Evolutionary conservation across 345 rosid genomes (phyloP).

Genomic region (Populus pruinosa): DNA sequence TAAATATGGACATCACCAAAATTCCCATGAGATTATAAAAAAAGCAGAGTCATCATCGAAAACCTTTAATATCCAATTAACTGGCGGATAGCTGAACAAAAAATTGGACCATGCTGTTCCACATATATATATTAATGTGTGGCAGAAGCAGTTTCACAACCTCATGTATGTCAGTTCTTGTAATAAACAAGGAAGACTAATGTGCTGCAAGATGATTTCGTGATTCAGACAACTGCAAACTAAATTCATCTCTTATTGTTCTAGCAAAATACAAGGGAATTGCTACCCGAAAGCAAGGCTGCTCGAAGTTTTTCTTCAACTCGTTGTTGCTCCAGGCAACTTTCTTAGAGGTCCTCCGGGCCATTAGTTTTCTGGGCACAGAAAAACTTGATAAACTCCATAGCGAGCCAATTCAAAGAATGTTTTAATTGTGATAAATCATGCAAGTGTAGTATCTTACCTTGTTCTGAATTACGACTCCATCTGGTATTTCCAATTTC

Average conservation of each 20-base stretch:
- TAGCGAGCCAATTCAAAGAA: neutral
- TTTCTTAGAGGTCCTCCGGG: constrained; percentile 61
- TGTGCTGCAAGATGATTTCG: neutral
- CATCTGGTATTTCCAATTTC: constrained; percentile 73
- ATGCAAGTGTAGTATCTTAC: constrained; percentile 23
- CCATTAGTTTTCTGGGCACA: constrained; percentile 62
- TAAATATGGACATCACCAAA: no score
- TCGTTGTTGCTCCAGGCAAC: neutral
- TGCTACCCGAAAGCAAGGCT: neutral
- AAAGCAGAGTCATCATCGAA: neutral
- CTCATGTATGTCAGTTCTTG: no score
- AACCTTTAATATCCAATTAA: neutral
- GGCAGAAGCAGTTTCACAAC: no score
- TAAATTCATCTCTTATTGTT: constrained; percentile 7
- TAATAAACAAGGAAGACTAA: neutral
- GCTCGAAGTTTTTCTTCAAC: neutral
- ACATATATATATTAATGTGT: no score
- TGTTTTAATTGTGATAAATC: neutral
- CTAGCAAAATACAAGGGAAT: neutral
- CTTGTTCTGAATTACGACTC: constrained; percentile 75
- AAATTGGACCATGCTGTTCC: no score
- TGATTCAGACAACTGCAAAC: neutral
- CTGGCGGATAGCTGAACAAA: neutral
- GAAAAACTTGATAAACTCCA: neutral
- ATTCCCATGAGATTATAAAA: neutral